Evolutionary conservation across 305 asterid species (phyloP).

Genomic region (Fraxinus floribunda): DNA sequence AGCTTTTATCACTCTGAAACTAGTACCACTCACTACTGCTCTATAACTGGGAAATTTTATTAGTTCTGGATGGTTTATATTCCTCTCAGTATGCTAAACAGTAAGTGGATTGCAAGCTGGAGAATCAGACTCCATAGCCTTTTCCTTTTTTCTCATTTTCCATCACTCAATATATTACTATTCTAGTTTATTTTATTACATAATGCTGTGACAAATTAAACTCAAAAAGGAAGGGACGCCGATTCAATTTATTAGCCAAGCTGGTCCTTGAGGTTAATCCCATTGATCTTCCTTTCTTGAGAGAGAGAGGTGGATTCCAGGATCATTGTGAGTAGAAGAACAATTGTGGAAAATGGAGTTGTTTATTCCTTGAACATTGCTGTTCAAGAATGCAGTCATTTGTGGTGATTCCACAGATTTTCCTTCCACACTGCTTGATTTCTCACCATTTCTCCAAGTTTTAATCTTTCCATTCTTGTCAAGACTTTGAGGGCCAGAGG

Average conservation of each 20-base stretch:
- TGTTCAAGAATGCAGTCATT: conserved; percentile 47
- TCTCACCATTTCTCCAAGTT: conserved; percentile 11
- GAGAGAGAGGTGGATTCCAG: conserved; percentile 65
- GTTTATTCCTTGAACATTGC: conserved; percentile 79
- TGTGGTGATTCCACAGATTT: conserved; percentile 30
- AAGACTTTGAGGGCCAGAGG: conserved; percentile 26
- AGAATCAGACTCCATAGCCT: conserved; percentile 24
- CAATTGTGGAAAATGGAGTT: conserved; percentile 56
- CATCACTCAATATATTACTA: not conserved
- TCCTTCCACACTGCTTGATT: conserved; percentile 29
- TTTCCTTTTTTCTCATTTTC: not conserved
- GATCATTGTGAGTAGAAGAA: conserved; percentile 44
- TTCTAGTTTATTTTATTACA: conserved; percentile 3
- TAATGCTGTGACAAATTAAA: conserved; percentile 6
- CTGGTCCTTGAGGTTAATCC: not conserved
- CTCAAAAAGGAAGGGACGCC: not conserved
- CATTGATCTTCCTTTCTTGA: conserved; percentile 27
- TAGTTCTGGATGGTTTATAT: too few relatives aligned
- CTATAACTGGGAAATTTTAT: not conserved
- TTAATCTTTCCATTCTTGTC: conserved; percentile 7
- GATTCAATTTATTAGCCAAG: not conserved
- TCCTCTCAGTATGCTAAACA: not conserved
- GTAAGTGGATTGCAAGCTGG: conserved; percentile 21
- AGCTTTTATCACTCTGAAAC: not conserved
- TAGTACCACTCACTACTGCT: not conserved